Evolutionary conservation across 164 flowering plant species (phyloP), one percentile per base, ranked within the genome.

Genomic region (Magnolia changhungtana): DNA sequence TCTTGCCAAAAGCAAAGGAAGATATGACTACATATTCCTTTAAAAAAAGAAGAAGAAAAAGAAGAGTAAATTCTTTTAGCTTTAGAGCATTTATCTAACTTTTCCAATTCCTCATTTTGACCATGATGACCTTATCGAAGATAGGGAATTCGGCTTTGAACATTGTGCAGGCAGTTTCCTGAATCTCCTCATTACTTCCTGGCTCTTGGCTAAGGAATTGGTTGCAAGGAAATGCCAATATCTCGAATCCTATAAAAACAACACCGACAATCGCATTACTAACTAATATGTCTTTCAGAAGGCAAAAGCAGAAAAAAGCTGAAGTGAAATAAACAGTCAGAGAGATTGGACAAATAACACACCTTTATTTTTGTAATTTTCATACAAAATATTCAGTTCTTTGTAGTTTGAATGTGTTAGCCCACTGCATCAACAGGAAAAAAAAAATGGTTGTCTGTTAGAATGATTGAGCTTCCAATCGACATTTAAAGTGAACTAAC

Each of bases 201-300:
- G 97, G 98, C 75, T 93, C 98, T 86, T 95, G 98, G 50, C 89
- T 83, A 5, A 74, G 86, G 83, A 95, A 95, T 85, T 95, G 98
- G 82, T 95, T 95, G 90, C 98, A 95, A 72, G 98, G 98, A 84
- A 95, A 95, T 75, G 98, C 98, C 78, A 93, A 81, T 52, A 95
- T 91, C 86, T 93, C 97, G 72, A 95, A 84, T 55, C 93, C 98
- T 95, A 83, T 65, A 14, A 74, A 27, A 76, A 59, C 50, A 29
- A 72, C 27, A 59, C n/a, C 8, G 59, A 37, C 27, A 50, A 8
- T 55, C 6, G 23, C 16, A 21, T 72, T 67, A 69, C 11, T 63
- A 71, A 20, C 27, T 10, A 50, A 0, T 14, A 1, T 14, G 18
- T 21, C 20, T 50, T 23, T 4, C 45, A 5, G 19, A 27, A 19